Percentiles rank a stretch among this genome's conserved stretches.
Conservation (phyloP, 176 grass and related monocot species). For the Urochloa ruziziensis region DNA sequence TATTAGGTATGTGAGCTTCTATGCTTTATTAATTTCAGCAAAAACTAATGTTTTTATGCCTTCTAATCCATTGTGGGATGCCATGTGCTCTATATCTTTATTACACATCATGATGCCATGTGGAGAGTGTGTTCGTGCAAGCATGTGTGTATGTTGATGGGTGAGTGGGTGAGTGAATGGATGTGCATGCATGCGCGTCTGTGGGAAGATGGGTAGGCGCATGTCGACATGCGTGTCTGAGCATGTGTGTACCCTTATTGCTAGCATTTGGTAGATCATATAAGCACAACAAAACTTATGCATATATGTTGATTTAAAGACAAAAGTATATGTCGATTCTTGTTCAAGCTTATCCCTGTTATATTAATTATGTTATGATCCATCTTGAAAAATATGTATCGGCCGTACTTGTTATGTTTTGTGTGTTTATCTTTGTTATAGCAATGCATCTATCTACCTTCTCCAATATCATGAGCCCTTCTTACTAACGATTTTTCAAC, state of each 20-base stretch:
- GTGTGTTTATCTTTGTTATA: background rate
- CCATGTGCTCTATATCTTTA: background rate
- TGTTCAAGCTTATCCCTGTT: background rate
- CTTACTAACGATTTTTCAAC: background rate
- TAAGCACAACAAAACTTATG: too few relatives aligned
- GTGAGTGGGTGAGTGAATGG: too few relatives aligned
- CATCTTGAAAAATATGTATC: background rate
- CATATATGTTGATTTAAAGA: background rate
- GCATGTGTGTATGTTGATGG: too few relatives aligned
- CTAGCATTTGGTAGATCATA: too few relatives aligned
- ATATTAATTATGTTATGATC: background rate
- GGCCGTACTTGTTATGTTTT: background rate
- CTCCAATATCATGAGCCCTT: background rate
- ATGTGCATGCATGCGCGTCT: too few relatives aligned
- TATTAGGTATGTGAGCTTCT: constrained; percentile 35
- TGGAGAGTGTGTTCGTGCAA: too few relatives aligned
- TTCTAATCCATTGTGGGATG: background rate
- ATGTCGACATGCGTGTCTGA: too few relatives aligned
- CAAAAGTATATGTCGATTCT: background rate
- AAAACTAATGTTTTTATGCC: background rate
- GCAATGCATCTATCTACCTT: background rate
- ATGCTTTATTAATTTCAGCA: background rate
- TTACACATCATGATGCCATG: too few relatives aligned
- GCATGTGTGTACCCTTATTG: too few relatives aligned
- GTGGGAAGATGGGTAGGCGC: too few relatives aligned